Conservation (phyloP, 441 rosid species). For the Pelargonium fulgidum region DNA sequence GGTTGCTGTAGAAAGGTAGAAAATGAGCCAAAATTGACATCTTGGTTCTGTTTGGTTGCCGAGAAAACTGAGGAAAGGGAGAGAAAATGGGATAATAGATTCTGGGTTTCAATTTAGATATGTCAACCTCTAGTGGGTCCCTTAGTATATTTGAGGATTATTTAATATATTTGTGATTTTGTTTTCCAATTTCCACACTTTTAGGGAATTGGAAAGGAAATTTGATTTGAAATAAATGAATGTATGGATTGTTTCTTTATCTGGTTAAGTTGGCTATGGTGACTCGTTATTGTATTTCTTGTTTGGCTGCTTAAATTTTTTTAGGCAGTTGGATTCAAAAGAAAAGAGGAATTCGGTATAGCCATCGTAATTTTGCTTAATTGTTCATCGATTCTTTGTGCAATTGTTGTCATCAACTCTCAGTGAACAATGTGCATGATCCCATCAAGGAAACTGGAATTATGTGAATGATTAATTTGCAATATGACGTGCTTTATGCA, state of each 20-base stretch:
- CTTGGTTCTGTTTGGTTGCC: conserved; percentile 15
- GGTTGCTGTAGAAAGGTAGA: background rate
- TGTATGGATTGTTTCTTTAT: background rate
- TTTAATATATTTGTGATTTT: background rate
- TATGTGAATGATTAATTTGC: background rate
- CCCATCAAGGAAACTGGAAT: background rate
- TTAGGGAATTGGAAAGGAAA: background rate
- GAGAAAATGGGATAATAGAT: background rate
- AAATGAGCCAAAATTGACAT: background rate
- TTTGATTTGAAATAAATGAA: background rate
- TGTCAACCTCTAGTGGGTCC: background rate
- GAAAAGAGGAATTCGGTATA: background rate
- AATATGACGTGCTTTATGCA: background rate
- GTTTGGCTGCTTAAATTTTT: background rate
- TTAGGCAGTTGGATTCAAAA: background rate
- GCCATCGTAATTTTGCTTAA: background rate
- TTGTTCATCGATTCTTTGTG: background rate
- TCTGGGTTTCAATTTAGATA: background rate
- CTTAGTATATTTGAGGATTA: background rate
- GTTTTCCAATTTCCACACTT: background rate
- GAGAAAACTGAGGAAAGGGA: conserved; percentile 15
- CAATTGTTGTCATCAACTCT: background rate
- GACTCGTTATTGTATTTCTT: background rate
- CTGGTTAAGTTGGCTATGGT: background rate
- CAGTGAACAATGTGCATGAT: background rate